Conservation (phyloP, 768 basidiomycete species). For the Lyophyllum shimeji region DNA sequence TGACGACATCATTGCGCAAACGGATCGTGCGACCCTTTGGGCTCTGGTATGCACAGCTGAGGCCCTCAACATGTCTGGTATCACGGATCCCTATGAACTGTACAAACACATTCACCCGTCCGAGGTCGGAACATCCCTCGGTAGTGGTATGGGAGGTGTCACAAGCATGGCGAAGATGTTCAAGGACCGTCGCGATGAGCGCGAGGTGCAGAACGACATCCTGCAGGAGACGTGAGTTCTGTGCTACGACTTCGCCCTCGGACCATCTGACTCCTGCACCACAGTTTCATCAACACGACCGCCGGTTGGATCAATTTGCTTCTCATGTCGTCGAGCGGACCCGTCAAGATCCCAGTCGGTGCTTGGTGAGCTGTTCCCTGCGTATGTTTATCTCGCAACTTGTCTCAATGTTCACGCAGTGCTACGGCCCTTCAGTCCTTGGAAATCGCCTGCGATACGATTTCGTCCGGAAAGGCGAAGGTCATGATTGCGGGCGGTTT, state of each 20-base stretch:
- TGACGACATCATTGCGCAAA: constrained; percentile 92
- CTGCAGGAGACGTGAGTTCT: constrained; percentile 92
- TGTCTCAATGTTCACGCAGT: constrained; percentile 34
- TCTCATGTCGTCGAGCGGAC: constrained; percentile 93
- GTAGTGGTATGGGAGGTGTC: constrained; percentile 98
- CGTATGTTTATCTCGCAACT: constrained; percentile 7
- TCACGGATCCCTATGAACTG: constrained; percentile 97
- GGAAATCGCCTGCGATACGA: constrained; percentile 96
- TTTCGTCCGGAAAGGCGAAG: constrained; percentile 95
- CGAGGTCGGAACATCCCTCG: constrained; percentile 91
- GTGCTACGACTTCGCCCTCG: neutral
- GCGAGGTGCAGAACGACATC: constrained; percentile 97
- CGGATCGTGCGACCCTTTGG: constrained; percentile 92
- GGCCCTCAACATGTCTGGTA: constrained; percentile 93
- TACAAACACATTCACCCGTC: constrained; percentile 97
- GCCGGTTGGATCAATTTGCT: constrained; percentile 98
- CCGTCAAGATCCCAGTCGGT: constrained; percentile 98
- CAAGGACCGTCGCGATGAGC: constrained; percentile 97
- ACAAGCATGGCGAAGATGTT: constrained; percentile 94
- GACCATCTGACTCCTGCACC: constrained; percentile 1
- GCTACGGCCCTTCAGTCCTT: constrained; percentile 97
- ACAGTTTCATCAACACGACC: constrained; percentile 97
- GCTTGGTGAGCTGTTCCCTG: constrained; percentile 68
- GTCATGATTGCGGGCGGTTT: constrained; percentile 99
- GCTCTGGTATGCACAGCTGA: constrained; percentile 93